Percentiles rank a stretch among this genome's conserved stretches.
Evolutionary conservation across 352 stramenopile species (phyloP).

Genomic region (Globisporangium echinulatum): DNA sequence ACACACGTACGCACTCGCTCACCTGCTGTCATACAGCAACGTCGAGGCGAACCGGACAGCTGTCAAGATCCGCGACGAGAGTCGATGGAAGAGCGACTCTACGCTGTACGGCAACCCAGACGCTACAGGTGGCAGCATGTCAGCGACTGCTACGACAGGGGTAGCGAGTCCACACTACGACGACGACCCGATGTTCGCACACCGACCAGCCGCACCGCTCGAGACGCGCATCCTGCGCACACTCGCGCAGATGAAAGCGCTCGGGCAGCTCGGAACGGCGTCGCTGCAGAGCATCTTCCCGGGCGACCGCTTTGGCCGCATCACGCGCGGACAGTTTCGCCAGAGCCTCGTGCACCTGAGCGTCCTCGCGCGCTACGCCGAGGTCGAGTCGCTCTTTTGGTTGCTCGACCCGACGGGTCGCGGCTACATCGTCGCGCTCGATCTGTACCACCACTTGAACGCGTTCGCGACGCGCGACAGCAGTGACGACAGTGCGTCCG

Average conservation of each 20-base stretch:
- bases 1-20: neutral
- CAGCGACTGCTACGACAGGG: slow-evolving; percentile 9
- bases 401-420: slow-evolving; percentile 55
- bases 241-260: slow-evolving; percentile 54
- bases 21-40: slow-evolving; percentile 26
- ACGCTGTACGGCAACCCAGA: slow-evolving; percentile 18
- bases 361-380: slow-evolving; percentile 50
- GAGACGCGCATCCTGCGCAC: slow-evolving; percentile 55
- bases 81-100: slow-evolving; percentile 45
- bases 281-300: slow-evolving; percentile 60
- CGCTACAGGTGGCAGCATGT: slow-evolving; percentile 2
- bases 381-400: slow-evolving; percentile 74
- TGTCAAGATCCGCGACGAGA: slow-evolving; percentile 67
- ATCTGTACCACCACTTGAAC: slow-evolving; percentile 67
- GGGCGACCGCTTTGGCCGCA: slow-evolving; percentile 59
- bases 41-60: slow-evolving; percentile 53
- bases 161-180: slow-evolving; percentile 3
- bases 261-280: slow-evolving; percentile 42
- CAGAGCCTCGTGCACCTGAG: slow-evolving; percentile 67
- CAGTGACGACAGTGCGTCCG: neutral
- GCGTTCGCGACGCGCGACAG: slow-evolving; percentile 9
- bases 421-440: slow-evolving; percentile 47
- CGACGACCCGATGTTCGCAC: slow-evolving; percentile 26
- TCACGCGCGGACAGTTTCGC: slow-evolving; percentile 65
- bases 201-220: slow-evolving; percentile 21